Base-by-base conservation (phyloP, 306 rosid species). In the Vigna angularis region DNA sequence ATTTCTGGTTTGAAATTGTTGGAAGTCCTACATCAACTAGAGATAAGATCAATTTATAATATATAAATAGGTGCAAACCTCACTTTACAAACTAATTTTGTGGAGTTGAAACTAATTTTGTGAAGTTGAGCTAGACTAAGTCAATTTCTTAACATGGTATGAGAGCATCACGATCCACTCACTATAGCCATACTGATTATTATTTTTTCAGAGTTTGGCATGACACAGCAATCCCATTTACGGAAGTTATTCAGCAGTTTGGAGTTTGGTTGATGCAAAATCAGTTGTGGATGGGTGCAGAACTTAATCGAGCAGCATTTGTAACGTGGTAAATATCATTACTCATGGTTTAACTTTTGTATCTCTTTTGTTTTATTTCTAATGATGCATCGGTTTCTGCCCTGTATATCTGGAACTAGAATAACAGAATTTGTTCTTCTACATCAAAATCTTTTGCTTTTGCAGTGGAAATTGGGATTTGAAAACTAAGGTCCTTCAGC, bases 401-500 rank as follows among this genome's bases (percentile, higher is more conserved):
- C 4, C 28, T 63, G 48, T n/a, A 63, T 63, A 36, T 9, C 24
- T 63, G n/a, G 48, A 34, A 8, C 48, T 34, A 3, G 49, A 63
- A 63, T 16, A 36, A n/a, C 48, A 7, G 48, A 52, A 10, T 75
- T 72, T 49, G 10, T 45, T 62, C 58, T 70, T 74, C 77, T 58
- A 72, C 44, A 9, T 52, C 15, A 38, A 58, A 48, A 56, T 77
- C 62, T 77, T 62, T 22, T 38, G 11, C 59, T 80, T 75, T 72
- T 72, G 80, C 71, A 92, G 97, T 84, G 98, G 98, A 86, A 94
- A 94, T 86, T 94, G 97, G 98, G 98, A 94, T 88, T 76, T 94
- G 85, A 92, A 94, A 85, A 94, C 97, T 74, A 93, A 94, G 89
- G 86, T 92, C 78, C 97, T 94, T 81, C 91, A 88, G 86, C 98